A percentile compares a stretch with the other conserved stretches of the same genome.
phyloP scores from a whole-genome alignment of 495 filamentous ascomycete genomes.

The Penicillium psychrofluorescens region DNA sequence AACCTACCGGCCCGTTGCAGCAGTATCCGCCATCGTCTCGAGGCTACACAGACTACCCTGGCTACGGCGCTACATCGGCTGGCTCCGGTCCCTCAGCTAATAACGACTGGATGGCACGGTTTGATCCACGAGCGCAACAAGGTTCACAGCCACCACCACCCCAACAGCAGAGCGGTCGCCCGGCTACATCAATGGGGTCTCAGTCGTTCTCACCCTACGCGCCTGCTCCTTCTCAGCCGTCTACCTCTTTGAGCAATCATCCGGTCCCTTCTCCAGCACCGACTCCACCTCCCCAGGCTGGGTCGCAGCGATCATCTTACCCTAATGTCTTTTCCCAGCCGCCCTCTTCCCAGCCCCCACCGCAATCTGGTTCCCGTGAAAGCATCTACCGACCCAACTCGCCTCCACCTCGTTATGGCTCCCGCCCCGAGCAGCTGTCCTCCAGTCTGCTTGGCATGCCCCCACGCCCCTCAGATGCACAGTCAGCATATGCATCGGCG shows the following conservation, averaged over 20 bases:
- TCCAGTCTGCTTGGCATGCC: conserved; percentile 23
- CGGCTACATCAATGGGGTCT: conserved; percentile 14
- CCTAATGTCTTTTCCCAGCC: conserved; percentile 26
- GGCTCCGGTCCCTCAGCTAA: conserved; percentile 22
- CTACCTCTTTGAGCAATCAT: conserved; percentile 18
- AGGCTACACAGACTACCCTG: conserved; percentile 29
- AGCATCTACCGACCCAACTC: conserved; percentile 28
- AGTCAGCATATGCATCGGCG: conserved; percentile 20
- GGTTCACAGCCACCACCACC: conserved; percentile 17
- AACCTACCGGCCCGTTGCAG: conserved; percentile 2
- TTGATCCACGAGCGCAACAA: conserved; percentile 36
- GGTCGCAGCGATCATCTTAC: conserved; percentile 29
- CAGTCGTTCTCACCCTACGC: conserved; percentile 27
- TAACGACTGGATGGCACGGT: conserved; percentile 42
- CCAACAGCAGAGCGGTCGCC: conserved; percentile 16
- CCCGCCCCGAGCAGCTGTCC: conserved; percentile 29
- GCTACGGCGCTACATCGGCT: conserved; percentile 18
- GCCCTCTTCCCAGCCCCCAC: conserved; percentile 15
- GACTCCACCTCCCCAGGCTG: conserved; percentile 30
- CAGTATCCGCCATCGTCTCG: conserved; percentile 27
- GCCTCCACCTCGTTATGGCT: conserved; percentile 29
- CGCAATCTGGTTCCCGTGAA: conserved; percentile 24
- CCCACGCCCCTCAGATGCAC: conserved; percentile 20
- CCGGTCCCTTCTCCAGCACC: conserved; percentile 31
- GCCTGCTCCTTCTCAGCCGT: conserved; percentile 18